Evolutionary conservation across 805 yeast genomes (phyloP), one percentile per base, ranked within the genome.

Genomic region (Lachancea meyersii): DNA sequence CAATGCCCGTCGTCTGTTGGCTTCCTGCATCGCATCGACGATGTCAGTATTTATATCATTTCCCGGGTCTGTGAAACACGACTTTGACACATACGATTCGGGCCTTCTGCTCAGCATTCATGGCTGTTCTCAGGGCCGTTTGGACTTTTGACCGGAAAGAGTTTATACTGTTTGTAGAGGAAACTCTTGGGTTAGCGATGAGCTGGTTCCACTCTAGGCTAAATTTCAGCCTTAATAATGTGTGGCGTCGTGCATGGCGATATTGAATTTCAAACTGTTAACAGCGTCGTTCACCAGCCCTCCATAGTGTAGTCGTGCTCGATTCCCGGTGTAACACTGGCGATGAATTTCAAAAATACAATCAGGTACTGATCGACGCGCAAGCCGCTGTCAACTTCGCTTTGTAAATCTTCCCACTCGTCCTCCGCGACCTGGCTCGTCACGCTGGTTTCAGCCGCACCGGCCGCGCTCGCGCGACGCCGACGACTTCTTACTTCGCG

Each of bases 301-400:
- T 88, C 89, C 97, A 91, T 93, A n/a, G 98, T 93, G 60, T 88
- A 88, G 56, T 93, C 98, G 63, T 91, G 94, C 66, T 91, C 96
- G 44, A 93, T 89, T 14, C 97, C 96, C 0, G 98, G 98, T 1
- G 96, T 89, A 7, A 93, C 97, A 67, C 97, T 86, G 7, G 97
- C 85, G 37, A 93, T 91, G 58, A 93, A 93, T 65, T 93, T 93
- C 56, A 93, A 72, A 61, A 93, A 93, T 13, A 91, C 82, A 28
- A 93, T 73, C 50, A 93, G 66, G 60, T 93, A 93, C 59, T 89
- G 97, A 61, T 93, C 97, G 1, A 83, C 97, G 23, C 96, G 72
- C 6, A 91, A 71, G 16, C 79, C 73, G 27, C 67, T 70, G 23
- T 64, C 65, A 2, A 63, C 64, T 21, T 62, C 68, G 7, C 53